Conservation (phyloP, 257 asterid genomes). For the Solanum tarapatanum region DNA sequence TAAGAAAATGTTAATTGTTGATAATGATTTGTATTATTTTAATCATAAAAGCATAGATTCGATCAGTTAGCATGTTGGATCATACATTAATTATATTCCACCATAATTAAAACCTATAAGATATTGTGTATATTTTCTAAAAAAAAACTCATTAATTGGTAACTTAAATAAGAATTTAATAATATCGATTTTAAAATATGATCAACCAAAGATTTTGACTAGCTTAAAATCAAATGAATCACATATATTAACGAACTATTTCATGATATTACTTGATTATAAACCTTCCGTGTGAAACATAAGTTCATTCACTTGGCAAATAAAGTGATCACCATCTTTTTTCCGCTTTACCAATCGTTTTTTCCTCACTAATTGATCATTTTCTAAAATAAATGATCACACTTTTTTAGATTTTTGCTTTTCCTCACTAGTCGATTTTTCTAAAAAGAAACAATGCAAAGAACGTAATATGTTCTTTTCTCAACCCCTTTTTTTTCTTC, state of each 20-base stretch:
- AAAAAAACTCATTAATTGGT: background rate
- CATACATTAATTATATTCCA: background rate
- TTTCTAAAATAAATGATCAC: background rate
- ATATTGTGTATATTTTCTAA: background rate
- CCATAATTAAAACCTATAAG: background rate
- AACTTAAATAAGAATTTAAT: background rate
- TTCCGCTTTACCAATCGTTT: background rate
- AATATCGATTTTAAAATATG: background rate
- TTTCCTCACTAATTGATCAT: background rate
- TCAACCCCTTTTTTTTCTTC: background rate
- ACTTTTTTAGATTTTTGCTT: background rate
- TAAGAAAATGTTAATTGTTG: background rate
- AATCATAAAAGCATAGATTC: background rate
- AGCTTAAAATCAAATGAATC: background rate
- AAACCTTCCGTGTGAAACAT: fast-evolving
- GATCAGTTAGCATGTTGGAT: background rate
- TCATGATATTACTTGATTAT: background rate
- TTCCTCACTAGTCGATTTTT: background rate
- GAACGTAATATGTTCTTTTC: background rate
- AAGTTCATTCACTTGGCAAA: background rate
- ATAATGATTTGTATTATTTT: background rate
- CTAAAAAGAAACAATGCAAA: background rate
- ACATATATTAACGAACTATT: background rate
- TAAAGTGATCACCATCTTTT: background rate
- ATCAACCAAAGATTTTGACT: background rate